phyloP scores from a whole-genome alignment of 805 yeast genomes.

The Saturnispora zaruensis region DNA sequence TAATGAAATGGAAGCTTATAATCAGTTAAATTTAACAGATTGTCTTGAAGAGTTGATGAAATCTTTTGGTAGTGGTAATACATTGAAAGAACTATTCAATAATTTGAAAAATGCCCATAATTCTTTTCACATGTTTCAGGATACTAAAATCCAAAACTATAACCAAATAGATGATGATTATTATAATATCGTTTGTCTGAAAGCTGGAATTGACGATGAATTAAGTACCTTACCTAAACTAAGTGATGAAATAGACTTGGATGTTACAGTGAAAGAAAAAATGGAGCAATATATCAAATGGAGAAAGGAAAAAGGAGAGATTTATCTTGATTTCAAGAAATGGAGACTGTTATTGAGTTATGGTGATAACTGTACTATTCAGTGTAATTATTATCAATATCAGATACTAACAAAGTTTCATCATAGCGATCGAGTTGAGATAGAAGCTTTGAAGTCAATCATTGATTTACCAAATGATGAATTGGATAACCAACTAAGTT shows the following conservation, averaged over 20 bases:
- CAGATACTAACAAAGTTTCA: neutral
- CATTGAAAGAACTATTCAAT: neutral
- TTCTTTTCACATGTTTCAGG: neutral
- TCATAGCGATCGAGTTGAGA: neutral
- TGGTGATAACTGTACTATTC: neutral
- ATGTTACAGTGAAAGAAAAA: neutral
- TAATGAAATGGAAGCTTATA: neutral
- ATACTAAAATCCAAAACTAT: neutral
- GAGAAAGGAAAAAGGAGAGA: neutral
- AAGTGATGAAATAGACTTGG: neutral
- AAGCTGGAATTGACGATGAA: neutral
- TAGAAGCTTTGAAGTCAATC: neutral
- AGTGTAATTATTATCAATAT: neutral
- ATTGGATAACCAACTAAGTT: neutral
- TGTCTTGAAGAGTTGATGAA: neutral
- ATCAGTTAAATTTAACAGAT: slow-evolving; percentile 3
- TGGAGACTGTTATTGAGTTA: neutral
- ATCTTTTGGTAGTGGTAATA: neutral
- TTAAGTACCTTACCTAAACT: neutral
- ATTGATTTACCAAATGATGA: neutral
- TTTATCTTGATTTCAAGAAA: neutral
- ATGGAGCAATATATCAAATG: neutral
- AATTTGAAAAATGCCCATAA: neutral
- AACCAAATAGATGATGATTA: neutral
- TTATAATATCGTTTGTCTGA: neutral